Evolutionary conservation across 371 early-diverging fungal genomes (phyloP).

Genomic region (Rhizopus microsporus): DNA sequence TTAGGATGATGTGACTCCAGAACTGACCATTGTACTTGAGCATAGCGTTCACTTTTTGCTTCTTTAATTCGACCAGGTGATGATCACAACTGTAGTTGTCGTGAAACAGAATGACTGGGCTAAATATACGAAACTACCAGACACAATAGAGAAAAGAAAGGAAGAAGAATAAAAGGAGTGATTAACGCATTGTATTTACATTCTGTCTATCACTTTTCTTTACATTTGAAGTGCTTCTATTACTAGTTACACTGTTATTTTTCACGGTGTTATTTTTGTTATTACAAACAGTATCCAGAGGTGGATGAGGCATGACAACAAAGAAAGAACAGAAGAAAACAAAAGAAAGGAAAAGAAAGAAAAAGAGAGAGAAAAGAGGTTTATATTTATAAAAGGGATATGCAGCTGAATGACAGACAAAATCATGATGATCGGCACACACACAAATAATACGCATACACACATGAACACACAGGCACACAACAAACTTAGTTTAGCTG

Average conservation of each 20-base stretch:
- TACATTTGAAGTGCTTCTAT: not conserved
- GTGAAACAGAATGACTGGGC: constrained; percentile 28
- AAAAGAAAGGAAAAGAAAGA: not conserved
- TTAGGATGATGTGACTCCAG: constrained; percentile 23
- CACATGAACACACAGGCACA: not conserved
- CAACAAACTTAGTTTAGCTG: not conserved
- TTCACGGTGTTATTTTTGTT: too few species aligned
- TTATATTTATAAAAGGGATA: not conserved
- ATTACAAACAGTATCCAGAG: too few species aligned
- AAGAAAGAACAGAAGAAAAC: not conserved
- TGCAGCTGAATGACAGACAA: not conserved
- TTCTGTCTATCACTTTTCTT: not conserved
- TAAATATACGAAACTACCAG: constrained; percentile 27
- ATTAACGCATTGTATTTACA: not conserved
- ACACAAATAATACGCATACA: too few species aligned
- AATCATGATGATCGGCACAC: not conserved
- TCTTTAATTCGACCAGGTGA: constrained; percentile 20
- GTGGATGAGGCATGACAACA: not conserved
- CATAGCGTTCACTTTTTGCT: constrained; percentile 24
- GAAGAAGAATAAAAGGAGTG: too few species aligned
- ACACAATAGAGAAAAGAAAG: too few species aligned
- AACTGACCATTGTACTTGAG: constrained; percentile 20
- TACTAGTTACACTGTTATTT: not conserved
- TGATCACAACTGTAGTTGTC: constrained; percentile 18
- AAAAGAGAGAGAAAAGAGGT: not conserved